Evolutionary conservation across 2,329 filamentous ascomycete species (phyloP).

Genomic region (Monosporascus sp.): DNA sequence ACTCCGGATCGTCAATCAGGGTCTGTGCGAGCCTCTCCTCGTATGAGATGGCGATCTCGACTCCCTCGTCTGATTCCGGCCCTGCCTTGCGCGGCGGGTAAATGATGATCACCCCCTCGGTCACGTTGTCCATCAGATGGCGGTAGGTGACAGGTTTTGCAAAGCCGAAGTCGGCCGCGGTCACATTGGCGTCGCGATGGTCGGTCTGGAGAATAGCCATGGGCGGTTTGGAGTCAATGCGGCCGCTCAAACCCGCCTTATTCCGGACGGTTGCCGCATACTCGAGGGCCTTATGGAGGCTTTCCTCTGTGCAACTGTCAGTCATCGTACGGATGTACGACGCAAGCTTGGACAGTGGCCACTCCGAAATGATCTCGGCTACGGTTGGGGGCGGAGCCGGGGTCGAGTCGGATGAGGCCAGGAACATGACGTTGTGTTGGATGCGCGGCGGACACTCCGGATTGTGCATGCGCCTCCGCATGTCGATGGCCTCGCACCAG

Average conservation of each 20-base stretch:
- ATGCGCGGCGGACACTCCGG: conserved; percentile 27
- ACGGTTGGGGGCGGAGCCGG: conserved; percentile 24
- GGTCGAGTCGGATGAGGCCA: conserved; percentile 9
- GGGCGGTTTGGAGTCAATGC: conserved; percentile 30
- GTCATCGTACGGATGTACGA: conserved; percentile 32
- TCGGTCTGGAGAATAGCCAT: conserved; percentile 15
- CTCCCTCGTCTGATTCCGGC: conserved; percentile 12
- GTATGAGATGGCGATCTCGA: conserved; percentile 11
- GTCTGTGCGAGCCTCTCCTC: conserved; percentile 9
- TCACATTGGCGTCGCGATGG: conserved; percentile 10
- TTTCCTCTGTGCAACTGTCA: conserved; percentile 26
- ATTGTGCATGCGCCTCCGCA: conserved; percentile 29
- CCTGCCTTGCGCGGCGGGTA: conserved; percentile 7
- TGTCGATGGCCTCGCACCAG: conserved; percentile 34
- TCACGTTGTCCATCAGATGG: conserved; percentile 9
- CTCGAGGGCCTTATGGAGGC: conserved; percentile 22
- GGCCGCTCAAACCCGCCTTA: conserved; percentile 28
- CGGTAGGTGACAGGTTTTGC: conserved; percentile 9
- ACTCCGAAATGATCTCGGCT: conserved; percentile 29
- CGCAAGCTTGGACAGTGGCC: conserved; percentile 29
- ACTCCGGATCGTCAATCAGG: conserved; percentile 13
- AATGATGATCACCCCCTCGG: conserved; percentile 9
- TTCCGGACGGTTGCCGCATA: conserved; percentile 30
- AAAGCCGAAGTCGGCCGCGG: conserved; percentile 14
- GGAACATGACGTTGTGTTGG: conserved; percentile 21